Base-by-base conservation (phyloP, 2,329 filamentous ascomycete species). In the Apiospora pterosperma region DNA sequence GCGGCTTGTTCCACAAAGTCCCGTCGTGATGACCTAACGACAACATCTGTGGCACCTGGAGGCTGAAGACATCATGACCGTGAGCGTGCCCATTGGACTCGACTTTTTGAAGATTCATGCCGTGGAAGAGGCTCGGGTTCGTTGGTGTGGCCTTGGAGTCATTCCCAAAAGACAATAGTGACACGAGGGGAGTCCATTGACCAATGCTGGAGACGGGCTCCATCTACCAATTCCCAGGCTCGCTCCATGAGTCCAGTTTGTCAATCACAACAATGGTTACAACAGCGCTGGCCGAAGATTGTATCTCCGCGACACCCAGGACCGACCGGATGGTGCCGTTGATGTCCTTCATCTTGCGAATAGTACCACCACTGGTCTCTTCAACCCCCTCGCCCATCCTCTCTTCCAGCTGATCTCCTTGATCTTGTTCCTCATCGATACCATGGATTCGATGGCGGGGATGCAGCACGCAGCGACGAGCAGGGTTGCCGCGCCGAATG, bases 391-490 rank as follows among this genome's bases (percentile, higher is more conserved):
- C 73, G 48, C 85, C 74, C 2, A 68, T 67, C 11, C 69, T 44
- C 74, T 78, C 67, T 80, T 85, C 85, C 85, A 88, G 65, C 89
- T 89, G 61, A 84, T 82, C 66, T 89, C 82, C 2, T 89, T 73
- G 5, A 91, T 89, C 69, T 88, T 89, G 67, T 86, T 84, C 83
- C 85, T 87, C 75, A 87, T 90, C 0, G 84, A 87, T 0, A 86
- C 78, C 10, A 90, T 75, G 10, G 85, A 88, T 0, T 91, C 75
- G 11, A 90, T 82, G 1, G 88, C 86, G 0, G 88, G 87, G 3
- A 91, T 84, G 65, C 87, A 90, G 66, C 87, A 90, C 2, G 85
- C 89, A 2, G 88, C 87, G 0, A 86, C 83, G 1, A 91, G 77
- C 2, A 91, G 80, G 10, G 85, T 89, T 0, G 80, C 85, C 0